Evolutionary conservation across 2,329 filamentous ascomycete genomes (phyloP), one percentile per base, ranked within the genome.

Genomic region (Ceratocystis eucalypticola): DNA sequence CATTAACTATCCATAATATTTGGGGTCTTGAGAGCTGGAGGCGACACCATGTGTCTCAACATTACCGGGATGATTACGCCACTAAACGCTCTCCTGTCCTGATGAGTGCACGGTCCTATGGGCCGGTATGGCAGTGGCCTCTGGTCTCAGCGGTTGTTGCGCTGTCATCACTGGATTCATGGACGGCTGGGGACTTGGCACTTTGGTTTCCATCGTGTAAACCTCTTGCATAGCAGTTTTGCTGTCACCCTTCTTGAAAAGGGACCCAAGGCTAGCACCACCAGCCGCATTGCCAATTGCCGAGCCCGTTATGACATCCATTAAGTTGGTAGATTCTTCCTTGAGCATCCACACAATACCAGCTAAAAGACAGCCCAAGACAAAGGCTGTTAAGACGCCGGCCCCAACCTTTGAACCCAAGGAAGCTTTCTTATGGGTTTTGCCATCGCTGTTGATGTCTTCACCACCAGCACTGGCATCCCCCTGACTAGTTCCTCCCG

Each of bases 331-430:
- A 5, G 72, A 74, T 70, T 84, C 81, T 69, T 84, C 82, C 22
- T 77, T 67, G 20, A 82, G 67, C 69, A 83, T 74, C 74, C 79
- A 82, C 5, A 75, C 57, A 5, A 79, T 71, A n/a, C 83, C 83
- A 1, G 78, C 78, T 28, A 86, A 68, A 48, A 88, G 76, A 5
- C 78, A 75, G 5, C 80, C 71, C 1, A 89, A 72, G 2, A 87
- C 73, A 5, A 85, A 62, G 0, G 83, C 74, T 1, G 88, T 92
- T 63, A 79, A 70, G 68, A 91, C 81, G 10, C 82, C 82, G 46
- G 88, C 88, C 10, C 88, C 89, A 5, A 83, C 87, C 69, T 78
- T 83, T 71, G 92, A 88, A 6, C 80, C 84, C 0, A 78, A 79
- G 2, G 61, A 70, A 74, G 50, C 67, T 70, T 61, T 71, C 74